Base-by-base conservation (phyloP, 345 rosid species). In the Melaleuca quinquenervia region DNA sequence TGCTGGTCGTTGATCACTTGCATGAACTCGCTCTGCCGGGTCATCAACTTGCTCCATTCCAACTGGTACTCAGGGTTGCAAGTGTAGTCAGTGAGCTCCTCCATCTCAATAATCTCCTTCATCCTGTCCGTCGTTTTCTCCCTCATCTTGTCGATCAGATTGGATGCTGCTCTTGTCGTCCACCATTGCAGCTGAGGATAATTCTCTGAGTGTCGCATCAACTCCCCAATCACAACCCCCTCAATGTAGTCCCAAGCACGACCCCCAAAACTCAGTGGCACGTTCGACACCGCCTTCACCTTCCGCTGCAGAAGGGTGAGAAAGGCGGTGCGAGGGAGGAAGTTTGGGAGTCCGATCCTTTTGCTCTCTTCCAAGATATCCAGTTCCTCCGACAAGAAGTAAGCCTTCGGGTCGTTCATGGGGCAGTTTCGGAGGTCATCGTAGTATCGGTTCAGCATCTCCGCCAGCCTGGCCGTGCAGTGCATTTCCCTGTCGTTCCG, bases 11-110 rank as follows among this genome's bases (percentile, higher is more conserved):
- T 5, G 11, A 88, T 52, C 6, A 27, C 60, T 1, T 50, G 48
- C 27, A 78, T 7, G 48, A 92, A 89, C 3, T 3, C 3, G 9
- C 36, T 45, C n/a, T 27, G 84, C 12, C 27, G 74, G 41, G 50
- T 75, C 54, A 88, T 86, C 11, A 91, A 89, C 11, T 14, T 32
- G 62, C 76, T 89, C 88, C 89, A 87, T n/a, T 85, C 87, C 4
- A 6, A 20, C 83, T 80, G 6, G 84, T 89, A 92, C n/a, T 88
- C 91, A 6, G 88, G 89, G 83, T 62, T 26, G 21, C 88, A 87
- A 6, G 91, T 89, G 56, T 89, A 92, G 41, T 88, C 90, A 3
- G 92, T 87, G 26, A 85, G 84, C 84, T 88, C 88, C 85, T 92
- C 92, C 90, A 92, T 92, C 26, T 86, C 78, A 11, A 90, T 84